Evolutionary conservation across 257 asterid species (phyloP), one percentile per base, ranked within the genome.

Genomic region (Nicotiana obtusifolia): DNA sequence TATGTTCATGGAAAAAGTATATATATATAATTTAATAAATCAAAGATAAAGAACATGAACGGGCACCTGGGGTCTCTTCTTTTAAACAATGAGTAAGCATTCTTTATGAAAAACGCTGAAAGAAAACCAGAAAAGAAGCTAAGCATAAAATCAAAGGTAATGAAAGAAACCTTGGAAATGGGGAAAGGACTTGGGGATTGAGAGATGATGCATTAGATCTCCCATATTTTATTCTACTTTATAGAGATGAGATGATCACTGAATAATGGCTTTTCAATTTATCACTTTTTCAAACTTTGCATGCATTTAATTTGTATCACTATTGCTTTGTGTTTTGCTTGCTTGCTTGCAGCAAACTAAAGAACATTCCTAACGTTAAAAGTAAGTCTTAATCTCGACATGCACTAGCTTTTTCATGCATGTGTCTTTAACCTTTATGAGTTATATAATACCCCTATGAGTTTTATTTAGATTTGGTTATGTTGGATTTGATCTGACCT

Each of bases 351-450:
- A 68, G n/a, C 83, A 77, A 69, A 69, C 78, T 41, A 69, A 35
- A 57, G 84, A 90, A 87, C 90, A 89, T 87, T 92, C 92, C 88
- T 87, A 86, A 85, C 90, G 89, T 89, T 87, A 69, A 81, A 82
- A 88, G 81, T 85, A 88, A 91, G 87, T 84, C 84, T 61, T 83
- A 78, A 82, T 86, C 85, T 88, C 71, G 59, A 81, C 76, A 67
- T 56, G 67, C 64, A 24, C 11, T 75, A 64, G 80, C 83, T 88
- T 88, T 87, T 84, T 76, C 89, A 84, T 87, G 57, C 68, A 83
- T 31, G 59, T 78, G 71, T 78, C 81, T 83, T 75, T 67, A 77
- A 85, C 85, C 83, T 82, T 88, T 88, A 78, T 76, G 81, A 84
- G 81, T 85, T 76, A 26, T 26, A 26, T 2, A 26, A 26, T 26